Evolutionary conservation across 805 yeast genomes (phyloP), one percentile per base, ranked within the genome.

Genomic region (Candida railenensis): DNA sequence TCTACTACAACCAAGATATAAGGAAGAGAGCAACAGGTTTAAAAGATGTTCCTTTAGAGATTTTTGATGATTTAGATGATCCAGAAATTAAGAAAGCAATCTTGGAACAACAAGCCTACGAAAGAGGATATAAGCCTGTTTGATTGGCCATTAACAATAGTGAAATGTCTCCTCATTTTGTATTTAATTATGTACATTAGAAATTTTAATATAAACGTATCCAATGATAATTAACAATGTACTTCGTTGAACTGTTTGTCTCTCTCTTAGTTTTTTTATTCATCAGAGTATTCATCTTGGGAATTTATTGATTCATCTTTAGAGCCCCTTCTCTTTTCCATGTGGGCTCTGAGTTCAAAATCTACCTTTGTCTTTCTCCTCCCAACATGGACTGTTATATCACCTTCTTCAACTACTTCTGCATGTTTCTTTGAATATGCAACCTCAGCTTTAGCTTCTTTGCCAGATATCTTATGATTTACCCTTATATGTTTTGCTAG

Each of bases 401-500:
- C 76, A 7, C 77, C 76, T 50, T 72, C 77, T 51, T 72, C 76
- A n/a, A 71, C 76, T 11, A 73, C 68, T 49, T 73, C 77, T 1
- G 77, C 77, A 44, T 73, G 71, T 45, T 69, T 71, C 52, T 73
- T 73, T 12, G 74, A 67, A 51, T 62, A 72, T 0, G 76, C 76
- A 34, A 73, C 77, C 50, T 72, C 77, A 0, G 74, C 74, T 50
- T 73, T 73, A 14, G 77, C 77, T 50, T 72, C 77, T 46, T 72
- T 71, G 25, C 76, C 77, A 1, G 73, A 66, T 1, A 72, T 71
- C 50, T 71, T 66, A 56, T 73, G 77, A 49, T 73, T 73, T 3
- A 73, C 77, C 36, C 77, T 54, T 3, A 91, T 83, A 65, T 92
- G 99, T 63, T 97, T 82, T 15, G 96, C 88, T 51, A 92, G 76